Conservation (phyloP, 1,139 yeast genomes). For the Geotrichum candidum region DNA sequence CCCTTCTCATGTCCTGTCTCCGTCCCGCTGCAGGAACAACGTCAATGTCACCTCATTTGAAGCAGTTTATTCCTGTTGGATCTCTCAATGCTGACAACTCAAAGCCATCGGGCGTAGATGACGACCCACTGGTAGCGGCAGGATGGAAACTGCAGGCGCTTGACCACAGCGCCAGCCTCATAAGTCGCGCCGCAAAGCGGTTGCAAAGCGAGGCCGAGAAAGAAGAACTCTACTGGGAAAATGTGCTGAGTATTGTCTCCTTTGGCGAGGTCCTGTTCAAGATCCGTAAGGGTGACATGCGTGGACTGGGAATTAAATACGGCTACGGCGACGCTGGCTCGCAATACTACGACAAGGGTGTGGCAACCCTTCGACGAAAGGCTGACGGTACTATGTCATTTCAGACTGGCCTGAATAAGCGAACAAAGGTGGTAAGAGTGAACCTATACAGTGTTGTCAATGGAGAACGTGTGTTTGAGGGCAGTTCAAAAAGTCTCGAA, state of each 20-base stretch:
- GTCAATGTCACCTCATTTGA: conserved; percentile 84
- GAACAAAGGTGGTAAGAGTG: conserved; percentile 37
- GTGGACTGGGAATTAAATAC: conserved; percentile 70
- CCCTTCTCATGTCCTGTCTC: conserved; percentile 71
- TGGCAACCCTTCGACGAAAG: conserved; percentile 54
- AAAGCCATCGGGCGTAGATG: conserved; percentile 30
- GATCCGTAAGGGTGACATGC: conserved; percentile 48
- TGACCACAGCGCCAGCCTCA: conserved; percentile 47
- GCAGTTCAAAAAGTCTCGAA: conserved; percentile 20
- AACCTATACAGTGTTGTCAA: conserved; percentile 30
- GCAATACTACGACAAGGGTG: conserved; percentile 62
- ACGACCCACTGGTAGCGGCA: conserved; percentile 49
- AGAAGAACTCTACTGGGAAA: conserved; percentile 73
- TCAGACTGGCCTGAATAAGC: conserved; percentile 30
- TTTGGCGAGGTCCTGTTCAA: conserved; percentile 70
- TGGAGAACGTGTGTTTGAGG: conserved; percentile 26
- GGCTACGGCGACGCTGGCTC: conserved; percentile 94
- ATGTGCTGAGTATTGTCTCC: conserved; percentile 47
- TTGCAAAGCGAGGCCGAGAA: conserved; percentile 50
- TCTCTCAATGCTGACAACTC: conserved; percentile 62
- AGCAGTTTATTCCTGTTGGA: conserved; percentile 71
- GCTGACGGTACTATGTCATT: conserved; percentile 32
- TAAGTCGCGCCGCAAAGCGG: conserved; percentile 48
- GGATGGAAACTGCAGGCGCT: conserved; percentile 85
- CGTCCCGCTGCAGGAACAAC: conserved; percentile 81